Conservation (phyloP, 2,329 filamentous ascomycete species). For the Sporothrix variecibatus region DNA sequence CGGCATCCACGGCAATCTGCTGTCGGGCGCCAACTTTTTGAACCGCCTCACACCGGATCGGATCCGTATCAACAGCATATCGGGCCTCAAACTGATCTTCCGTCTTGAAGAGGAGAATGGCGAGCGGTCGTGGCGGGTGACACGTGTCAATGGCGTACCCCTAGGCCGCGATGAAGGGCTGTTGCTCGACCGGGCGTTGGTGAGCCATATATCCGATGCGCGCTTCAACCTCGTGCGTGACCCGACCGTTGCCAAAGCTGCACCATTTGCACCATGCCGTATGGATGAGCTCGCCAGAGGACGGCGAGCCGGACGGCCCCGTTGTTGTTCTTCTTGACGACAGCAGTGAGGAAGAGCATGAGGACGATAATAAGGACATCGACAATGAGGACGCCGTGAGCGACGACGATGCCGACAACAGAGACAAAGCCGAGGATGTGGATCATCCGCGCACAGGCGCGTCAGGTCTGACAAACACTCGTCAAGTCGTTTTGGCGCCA, state of each 20-base stretch:
- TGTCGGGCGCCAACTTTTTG: constrained; percentile 44
- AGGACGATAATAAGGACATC: constrained; percentile 19
- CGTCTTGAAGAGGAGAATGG: constrained; percentile 59
- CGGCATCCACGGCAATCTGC: neutral
- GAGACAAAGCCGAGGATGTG: neutral
- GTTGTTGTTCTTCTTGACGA: constrained; percentile 23
- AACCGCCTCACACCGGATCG: constrained; percentile 48
- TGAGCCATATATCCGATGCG: constrained; percentile 76
- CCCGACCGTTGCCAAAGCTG: constrained; percentile 45
- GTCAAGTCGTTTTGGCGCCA: constrained; percentile 51
- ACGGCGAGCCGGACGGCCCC: constrained; percentile 18
- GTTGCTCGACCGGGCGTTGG: constrained; percentile 73
- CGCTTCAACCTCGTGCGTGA: constrained; percentile 81
- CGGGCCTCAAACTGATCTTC: constrained; percentile 65
- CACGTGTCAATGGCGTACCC: constrained; percentile 76
- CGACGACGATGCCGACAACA: neutral
- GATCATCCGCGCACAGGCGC: neutral
- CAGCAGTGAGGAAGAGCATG: constrained; percentile 30
- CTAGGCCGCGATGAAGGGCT: constrained; percentile 87
- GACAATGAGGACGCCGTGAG: neutral
- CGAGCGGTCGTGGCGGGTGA: constrained; percentile 66
- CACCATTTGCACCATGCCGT: constrained; percentile 63
- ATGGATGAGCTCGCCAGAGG: constrained; percentile 53
- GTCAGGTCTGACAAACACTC: constrained; percentile 44
- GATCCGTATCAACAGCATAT: constrained; percentile 54